Percentiles rank a stretch among this genome's conserved stretches.
Evolutionary conservation across 495 filamentous ascomycete species (phyloP).

Genomic region (Elasticomyces elasticus): DNA sequence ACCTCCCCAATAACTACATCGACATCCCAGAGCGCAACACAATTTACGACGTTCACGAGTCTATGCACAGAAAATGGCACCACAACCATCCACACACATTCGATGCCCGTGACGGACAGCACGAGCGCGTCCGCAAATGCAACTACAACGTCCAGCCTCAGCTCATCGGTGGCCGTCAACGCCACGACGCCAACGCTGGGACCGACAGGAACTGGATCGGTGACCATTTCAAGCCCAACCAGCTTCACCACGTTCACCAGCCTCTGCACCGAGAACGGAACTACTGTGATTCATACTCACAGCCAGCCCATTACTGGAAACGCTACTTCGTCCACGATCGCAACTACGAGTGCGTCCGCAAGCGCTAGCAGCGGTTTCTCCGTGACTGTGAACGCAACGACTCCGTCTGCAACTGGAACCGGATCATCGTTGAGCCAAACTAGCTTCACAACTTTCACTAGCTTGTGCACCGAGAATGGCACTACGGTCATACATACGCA

Average conservation of each 20-base stretch:
- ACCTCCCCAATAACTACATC: not conserved
- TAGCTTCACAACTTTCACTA: not conserved
- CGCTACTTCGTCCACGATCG: not conserved
- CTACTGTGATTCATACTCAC: not conserved
- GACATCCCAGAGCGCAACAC: not conserved
- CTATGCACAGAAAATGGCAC: constrained; percentile 4
- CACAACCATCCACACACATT: not conserved
- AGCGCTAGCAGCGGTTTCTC: not conserved
- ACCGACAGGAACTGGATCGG: not conserved
- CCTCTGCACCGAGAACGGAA: constrained; percentile 2
- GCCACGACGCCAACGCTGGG: not conserved
- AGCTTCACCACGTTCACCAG: not conserved
- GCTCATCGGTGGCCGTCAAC: not conserved
- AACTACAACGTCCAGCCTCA: not conserved
- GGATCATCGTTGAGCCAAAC: not conserved
- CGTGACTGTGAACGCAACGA: not conserved
- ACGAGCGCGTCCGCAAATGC: not conserved
- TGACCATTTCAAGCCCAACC: not conserved
- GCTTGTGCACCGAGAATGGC: constrained; percentile 3
- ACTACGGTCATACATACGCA: not conserved
- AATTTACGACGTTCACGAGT: not conserved
- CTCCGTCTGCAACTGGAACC: not conserved
- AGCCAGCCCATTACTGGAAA: not conserved
- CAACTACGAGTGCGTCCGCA: not conserved
- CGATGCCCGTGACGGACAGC: not conserved